phyloP scores from a whole-genome alignment of 2,329 filamentous ascomycete species.

The Microdochium trichocladiopsis region DNA sequence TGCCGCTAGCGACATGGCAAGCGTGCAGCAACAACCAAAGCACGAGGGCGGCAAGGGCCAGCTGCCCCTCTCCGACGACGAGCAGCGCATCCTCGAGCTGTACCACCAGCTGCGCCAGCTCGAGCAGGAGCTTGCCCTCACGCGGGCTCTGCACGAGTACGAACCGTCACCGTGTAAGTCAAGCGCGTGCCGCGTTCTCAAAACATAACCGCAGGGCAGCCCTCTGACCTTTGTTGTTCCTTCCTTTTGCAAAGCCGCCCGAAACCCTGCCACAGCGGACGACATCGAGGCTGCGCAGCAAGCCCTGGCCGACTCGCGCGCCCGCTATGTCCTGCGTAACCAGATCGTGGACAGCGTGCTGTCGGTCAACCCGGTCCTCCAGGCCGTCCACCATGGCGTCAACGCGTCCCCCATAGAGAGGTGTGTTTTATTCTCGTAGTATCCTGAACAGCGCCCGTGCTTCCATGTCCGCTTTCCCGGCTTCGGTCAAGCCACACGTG shows the following conservation, averaged over 20 bases:
- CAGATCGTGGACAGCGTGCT: constrained; percentile 63
- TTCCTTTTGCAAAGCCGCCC: constrained; percentile 23
- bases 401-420: constrained; percentile 60
- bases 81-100: constrained; percentile 59
- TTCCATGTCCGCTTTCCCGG: no score
- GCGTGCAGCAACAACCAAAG: constrained; percentile 18
- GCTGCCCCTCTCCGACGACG: constrained; percentile 56
- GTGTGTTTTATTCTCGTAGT: constrained; percentile 33
- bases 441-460: not conserved
- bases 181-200: no score
- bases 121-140: constrained; percentile 62
- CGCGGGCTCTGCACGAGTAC: constrained; percentile 41
- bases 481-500: no score
- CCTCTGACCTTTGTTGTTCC: not conserved
- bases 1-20: not conserved
- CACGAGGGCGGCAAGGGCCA: constrained; percentile 14
- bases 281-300: constrained; percentile 49
- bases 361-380: constrained; percentile 67
- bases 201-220: no score
- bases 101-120: constrained; percentile 68
- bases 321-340: constrained; percentile 62
- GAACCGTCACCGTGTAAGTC: constrained; percentile 21
- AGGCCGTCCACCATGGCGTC: constrained; percentile 65
- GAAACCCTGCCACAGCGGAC: constrained; percentile 25
- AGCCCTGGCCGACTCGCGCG: constrained; percentile 62